Conservation (phyloP, 192 early-diverging fungal species). For the Umbelopsis sp. region DNA sequence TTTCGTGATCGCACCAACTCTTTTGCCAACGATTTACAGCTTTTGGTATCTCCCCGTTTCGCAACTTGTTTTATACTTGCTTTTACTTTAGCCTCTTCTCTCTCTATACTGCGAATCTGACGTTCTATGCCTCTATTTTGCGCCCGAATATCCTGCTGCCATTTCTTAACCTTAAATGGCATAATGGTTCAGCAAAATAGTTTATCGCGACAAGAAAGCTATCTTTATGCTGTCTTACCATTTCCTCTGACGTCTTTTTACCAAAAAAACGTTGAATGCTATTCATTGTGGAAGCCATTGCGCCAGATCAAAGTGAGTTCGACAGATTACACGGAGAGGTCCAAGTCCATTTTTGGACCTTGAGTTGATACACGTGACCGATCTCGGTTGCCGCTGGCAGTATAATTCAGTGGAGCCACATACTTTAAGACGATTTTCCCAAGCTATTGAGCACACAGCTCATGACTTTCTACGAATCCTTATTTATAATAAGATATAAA, state of each 20-base stretch:
- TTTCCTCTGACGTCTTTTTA: slow-evolving; percentile 60
- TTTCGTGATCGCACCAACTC: slow-evolving; percentile 80
- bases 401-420: no score
- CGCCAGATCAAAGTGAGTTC: no score
- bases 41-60: slow-evolving; percentile 80
- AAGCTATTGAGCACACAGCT: no score
- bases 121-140: slow-evolving; percentile 91
- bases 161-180: slow-evolving; percentile 80
- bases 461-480: no score
- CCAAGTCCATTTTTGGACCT: no score
- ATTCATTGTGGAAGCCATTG: slow-evolving; percentile 26
- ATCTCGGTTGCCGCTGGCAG: no score
- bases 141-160: slow-evolving; percentile 77
- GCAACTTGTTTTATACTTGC: slow-evolving; percentile 80
- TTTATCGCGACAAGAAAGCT: no score
- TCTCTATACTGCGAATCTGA: slow-evolving; percentile 75
- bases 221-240: slow-evolving; percentile 36
- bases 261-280: slow-evolving; percentile 62
- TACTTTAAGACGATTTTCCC: no score
- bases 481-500: no score
- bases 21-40: slow-evolving; percentile 77
- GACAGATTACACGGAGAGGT: no score
- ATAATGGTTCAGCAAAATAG: not conserved
- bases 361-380: no score
- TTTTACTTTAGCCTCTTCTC: slow-evolving; percentile 86